Base-by-base conservation (phyloP, 2,329 filamentous ascomycete genomes). In the Xylaria hypoxylon region DNA sequence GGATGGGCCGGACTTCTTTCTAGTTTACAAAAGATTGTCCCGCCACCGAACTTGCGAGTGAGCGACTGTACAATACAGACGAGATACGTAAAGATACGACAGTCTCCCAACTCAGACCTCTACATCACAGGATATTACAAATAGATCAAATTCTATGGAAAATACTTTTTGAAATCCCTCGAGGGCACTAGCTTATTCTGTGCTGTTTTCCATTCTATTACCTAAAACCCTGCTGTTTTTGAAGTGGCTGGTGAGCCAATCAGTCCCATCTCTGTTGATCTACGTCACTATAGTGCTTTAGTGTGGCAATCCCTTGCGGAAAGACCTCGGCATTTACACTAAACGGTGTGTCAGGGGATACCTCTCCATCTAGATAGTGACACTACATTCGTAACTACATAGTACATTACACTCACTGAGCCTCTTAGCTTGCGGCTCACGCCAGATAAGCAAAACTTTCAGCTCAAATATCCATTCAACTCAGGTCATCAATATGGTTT, bases 401-500 rank as follows among this genome's bases (percentile, higher is more conserved):
- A 15, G 35, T 42, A 33, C 35, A 13, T 38, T 15, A 11, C 31
- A 33, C 11, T 38, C 2, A 56, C 45, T 59, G 56, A 31, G 42
- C 2, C 50, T 40, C 38, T 56, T 19, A 44, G 42, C 31, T 59
- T 28, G 10, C 31, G 44, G 48, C 40, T 22, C 56, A 31, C 35
- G 8, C 26, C 42, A 11, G 33, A 51, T 53, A 35, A 31, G 28
- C 33, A 53, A 35, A 52, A 61, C 28, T 48, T 47, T 48, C 42
- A 55, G 59, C 51, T 61, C 59, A 44, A 56, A 33, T 44, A 62
- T 28, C 11, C 19, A 60, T 55, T 62, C 60, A 22, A 40, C 42
- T 38, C 58, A 51, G 13, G 19, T 38, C 55, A 56, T 58, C 70
- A 71, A 45, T 28, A 76, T 76, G 74, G 59, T 63, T 50, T 65